Evolutionary conservation across 306 rosid genomes (phyloP), one percentile per base, ranked within the genome.

Genomic region (Rubus idaeus): DNA sequence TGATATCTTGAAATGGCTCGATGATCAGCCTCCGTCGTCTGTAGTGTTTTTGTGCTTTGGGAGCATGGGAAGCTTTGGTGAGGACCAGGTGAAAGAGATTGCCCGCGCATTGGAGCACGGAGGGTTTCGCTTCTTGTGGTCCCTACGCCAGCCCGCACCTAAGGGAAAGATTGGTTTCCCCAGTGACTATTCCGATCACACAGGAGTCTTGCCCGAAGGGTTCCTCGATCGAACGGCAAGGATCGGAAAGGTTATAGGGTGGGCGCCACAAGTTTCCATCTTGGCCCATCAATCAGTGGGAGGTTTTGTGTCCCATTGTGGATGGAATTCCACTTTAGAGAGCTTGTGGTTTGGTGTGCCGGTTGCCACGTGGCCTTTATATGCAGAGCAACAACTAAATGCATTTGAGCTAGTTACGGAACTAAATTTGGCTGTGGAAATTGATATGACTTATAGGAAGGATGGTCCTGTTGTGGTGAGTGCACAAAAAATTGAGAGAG

Each of bases 211-310:
- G 5, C 78, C 84, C 0, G 35, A 56, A 16, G 81, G 84, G 0
- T 76, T 81, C 13, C 45, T 76, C 2, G 71, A 77, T 3, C 76
- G 67, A 4, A 73, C 61, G 0, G 14, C n/a, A 1, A 26, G 26
- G 4, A 23, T 11, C 3, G 82, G 85, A n/a, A 68, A 49, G n/a
- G 40, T 57, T 5, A 55, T 79, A 39, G 82, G 85, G 6, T 82
- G 85, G 82, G 79, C 82, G 0, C 82, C 85, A 2, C 85, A 82
- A 77, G 67, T 58, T 45, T 51, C 42, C 4, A 5, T 82, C n/a
- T 40, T 82, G 49, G 76, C 82, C 5, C 78, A 77, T 74, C 39
- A 52, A 1, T 56, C 78, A 0, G 42, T 53, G 0, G 81, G 81
- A 41, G 77, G 71, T 0, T 80, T 75, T 4, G 72, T 80, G 4